phyloP scores from a whole-genome alignment of 108 stramenopile species.

The Fragilaria radians region DNA sequence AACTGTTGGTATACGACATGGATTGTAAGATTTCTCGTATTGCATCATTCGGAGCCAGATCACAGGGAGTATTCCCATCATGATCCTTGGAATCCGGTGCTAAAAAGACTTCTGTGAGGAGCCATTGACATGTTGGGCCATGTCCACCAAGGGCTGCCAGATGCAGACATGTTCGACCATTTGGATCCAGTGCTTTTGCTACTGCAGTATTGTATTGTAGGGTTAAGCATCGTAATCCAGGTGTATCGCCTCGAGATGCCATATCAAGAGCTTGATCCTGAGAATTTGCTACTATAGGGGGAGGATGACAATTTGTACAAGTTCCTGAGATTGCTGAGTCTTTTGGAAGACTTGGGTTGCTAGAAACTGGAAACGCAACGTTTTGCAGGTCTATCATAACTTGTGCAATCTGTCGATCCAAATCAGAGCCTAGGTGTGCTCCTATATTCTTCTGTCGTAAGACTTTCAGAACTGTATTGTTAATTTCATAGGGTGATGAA shows the following conservation, averaged over 20 bases:
- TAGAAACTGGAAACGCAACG: neutral
- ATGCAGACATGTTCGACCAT: slow-evolving; percentile 41
- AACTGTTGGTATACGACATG: too few relatives aligned
- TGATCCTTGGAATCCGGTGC: slow-evolving; percentile 20
- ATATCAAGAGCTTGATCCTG: slow-evolving; percentile 26
- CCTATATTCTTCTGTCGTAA: slow-evolving; percentile 38
- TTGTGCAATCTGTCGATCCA: slow-evolving; percentile 32
- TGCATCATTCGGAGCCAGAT: slow-evolving; percentile 14
- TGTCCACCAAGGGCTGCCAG: slow-evolving; percentile 51
- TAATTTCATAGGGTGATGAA: too few relatives aligned
- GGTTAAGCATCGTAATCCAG: slow-evolving; percentile 32
- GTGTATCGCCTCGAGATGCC: slow-evolving; percentile 35
- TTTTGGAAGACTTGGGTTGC: neutral
- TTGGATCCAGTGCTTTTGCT: slow-evolving; percentile 31
- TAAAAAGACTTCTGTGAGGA: slow-evolving; percentile 43
- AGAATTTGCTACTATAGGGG: too few relatives aligned
- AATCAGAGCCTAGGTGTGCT: slow-evolving; percentile 28
- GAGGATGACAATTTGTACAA: too few relatives aligned
- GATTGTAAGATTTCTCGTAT: too few relatives aligned
- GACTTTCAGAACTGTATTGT: slow-evolving; percentile 25
- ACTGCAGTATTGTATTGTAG: slow-evolving; percentile 28
- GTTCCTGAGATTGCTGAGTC: slow-evolving; percentile 8
- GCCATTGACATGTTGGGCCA: slow-evolving; percentile 39
- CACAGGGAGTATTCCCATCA: slow-evolving; percentile 29
- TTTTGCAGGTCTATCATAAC: slow-evolving; percentile 35